phyloP scores from a whole-genome alignment of 306 rosid genomes.

The Acacia crassicarpa region DNA sequence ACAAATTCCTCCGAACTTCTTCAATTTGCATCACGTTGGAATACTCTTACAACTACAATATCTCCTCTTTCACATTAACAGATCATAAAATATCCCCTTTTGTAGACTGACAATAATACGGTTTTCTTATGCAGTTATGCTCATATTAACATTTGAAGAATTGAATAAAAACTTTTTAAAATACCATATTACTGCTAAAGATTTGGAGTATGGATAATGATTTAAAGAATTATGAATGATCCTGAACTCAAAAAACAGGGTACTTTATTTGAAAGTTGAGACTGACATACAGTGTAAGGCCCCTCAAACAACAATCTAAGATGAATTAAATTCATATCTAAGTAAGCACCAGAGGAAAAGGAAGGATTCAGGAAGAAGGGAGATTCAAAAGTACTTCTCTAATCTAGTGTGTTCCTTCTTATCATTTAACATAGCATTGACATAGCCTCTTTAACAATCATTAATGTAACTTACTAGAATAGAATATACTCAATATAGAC shows the following conservation, averaged over 20 bases:
- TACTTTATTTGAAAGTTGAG: neutral
- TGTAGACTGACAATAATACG: neutral
- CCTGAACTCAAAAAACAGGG: constrained; percentile 6
- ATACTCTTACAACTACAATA: constrained; percentile 13
- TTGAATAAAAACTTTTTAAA: constrained; percentile 15
- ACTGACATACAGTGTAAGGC: neutral
- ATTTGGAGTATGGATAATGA: constrained; percentile 3
- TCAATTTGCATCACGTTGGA: neutral
- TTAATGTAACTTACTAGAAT: neutral
- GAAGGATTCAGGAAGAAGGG: neutral
- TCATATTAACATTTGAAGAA: constrained; percentile 13
- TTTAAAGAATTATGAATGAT: neutral
- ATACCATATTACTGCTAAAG: neutral
- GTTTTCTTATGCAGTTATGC: neutral
- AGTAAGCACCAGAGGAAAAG: neutral
- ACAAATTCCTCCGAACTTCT: too few relatives aligned
- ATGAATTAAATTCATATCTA: neutral
- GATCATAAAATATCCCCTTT: constrained; percentile 14
- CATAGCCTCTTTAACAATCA: neutral
- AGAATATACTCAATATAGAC: neutral
- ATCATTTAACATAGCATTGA: neutral
- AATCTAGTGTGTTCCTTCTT: neutral
- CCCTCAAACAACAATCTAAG: neutral
- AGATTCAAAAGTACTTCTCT: neutral
- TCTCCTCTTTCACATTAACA: constrained; percentile 23